These are phyloP conservation scores for Fusarium liriodendri DNA, from an alignment of 2,329 filamentous ascomycete species.

Conservation along the genomic window DNA sequence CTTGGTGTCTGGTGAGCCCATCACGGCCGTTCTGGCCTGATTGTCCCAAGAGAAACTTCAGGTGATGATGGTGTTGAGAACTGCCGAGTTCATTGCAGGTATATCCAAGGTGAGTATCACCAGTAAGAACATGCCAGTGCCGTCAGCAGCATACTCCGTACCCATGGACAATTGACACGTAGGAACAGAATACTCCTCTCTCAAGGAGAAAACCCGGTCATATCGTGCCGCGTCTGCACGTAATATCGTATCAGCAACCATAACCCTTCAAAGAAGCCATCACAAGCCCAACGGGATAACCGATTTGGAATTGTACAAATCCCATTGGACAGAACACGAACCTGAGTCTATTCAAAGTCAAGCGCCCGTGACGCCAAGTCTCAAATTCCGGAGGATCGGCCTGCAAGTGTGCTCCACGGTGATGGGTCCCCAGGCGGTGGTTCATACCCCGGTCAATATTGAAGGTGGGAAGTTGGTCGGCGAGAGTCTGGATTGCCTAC, in stretches of 20 bases:
- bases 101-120: neutral
- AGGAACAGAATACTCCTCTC: neutral
- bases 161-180: neutral
- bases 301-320: neutral
- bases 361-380: constrained; percentile 2
- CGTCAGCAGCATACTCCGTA: neutral
- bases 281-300: neutral
- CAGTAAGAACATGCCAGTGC: neutral
- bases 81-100: neutral
- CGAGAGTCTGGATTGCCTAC: neutral
- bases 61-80: neutral
- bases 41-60: neutral
- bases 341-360: neutral
- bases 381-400: neutral
- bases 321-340: neutral
- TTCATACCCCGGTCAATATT: neutral
- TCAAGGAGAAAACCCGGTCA: neutral
- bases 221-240: neutral
- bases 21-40: neutral
- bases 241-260: neutral
- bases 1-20: constrained; percentile 9
- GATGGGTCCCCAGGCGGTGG: neutral
- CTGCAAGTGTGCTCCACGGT: neutral
- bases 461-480: neutral
- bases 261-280: neutral